A percentile compares a stretch with the other conserved stretches of the same genome.
Evolutionary conservation across 352 stramenopile genomes (phyloP).

Genomic region (Globisporangium emineosum): DNA sequence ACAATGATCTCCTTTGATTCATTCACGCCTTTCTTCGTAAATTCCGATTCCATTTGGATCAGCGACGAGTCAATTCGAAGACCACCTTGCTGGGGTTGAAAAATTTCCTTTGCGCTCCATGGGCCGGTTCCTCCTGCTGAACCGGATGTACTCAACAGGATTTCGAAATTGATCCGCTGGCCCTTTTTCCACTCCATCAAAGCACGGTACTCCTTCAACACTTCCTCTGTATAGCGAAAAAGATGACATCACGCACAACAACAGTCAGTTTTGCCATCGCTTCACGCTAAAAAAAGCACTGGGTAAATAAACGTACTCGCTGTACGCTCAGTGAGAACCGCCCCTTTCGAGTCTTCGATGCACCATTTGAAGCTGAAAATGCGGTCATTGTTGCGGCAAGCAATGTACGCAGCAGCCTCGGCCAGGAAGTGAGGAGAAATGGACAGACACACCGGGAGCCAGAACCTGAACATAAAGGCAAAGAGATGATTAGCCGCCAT

Average conservation of each 20-base stretch:
- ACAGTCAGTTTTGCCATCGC: background rate
- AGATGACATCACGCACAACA: background rate
- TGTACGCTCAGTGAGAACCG: conserved; percentile 58
- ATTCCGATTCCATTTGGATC: conserved; percentile 59
- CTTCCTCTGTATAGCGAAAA: conserved; percentile 34
- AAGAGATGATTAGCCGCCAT: background rate
- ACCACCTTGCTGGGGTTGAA: conserved; percentile 54
- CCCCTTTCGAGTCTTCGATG: conserved; percentile 38
- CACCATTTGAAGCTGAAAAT: conserved; percentile 85
- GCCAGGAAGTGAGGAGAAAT: conserved; percentile 54
- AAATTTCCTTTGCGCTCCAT: conserved; percentile 41
- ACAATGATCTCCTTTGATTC: conserved; percentile 52
- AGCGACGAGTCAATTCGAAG: conserved; percentile 57
- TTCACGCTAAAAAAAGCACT: background rate
- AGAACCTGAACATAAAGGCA: conserved; percentile 41
- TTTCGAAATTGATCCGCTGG: conserved; percentile 61
- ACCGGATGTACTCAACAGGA: conserved; percentile 31
- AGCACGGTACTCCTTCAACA: conserved; percentile 56
- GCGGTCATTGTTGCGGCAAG: conserved; percentile 64
- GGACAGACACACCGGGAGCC: conserved; percentile 56
- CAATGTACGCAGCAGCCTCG: conserved; percentile 75
- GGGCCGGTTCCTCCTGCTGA: conserved; percentile 26
- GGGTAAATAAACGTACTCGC: conserved; percentile 42
- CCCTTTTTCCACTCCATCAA: conserved; percentile 66
- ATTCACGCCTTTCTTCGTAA: conserved; percentile 64